These are phyloP conservation scores for Panicum hallii DNA, from an alignment of 202 grass and related monocot genomes.

Conservation along the genomic window DNA sequence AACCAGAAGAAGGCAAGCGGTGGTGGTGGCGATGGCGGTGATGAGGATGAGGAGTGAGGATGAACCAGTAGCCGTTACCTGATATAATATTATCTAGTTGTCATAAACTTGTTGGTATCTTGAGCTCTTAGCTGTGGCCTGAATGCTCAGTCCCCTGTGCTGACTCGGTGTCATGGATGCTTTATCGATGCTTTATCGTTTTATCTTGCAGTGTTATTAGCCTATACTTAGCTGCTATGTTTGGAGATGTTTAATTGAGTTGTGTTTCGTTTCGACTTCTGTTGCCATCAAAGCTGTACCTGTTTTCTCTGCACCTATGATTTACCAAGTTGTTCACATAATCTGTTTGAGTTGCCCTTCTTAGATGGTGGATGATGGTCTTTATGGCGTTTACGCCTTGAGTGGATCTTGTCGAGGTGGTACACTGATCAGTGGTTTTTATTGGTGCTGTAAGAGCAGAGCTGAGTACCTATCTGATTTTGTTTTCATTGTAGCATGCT, in stretches of 20 bases:
- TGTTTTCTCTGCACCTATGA: not conserved
- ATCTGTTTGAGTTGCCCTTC: not conserved
- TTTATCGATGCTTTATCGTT: constrained; percentile 19
- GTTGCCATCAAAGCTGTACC: not conserved
- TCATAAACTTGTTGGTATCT: constrained; percentile 37
- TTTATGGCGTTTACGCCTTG: too few relatives aligned
- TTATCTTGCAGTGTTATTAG: constrained; percentile 8
- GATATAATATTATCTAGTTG: constrained; percentile 39
- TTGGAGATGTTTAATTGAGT: constrained; percentile 32
- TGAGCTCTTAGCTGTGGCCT: constrained; percentile 42
- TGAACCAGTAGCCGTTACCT: constrained; percentile 35
- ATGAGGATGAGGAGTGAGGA: constrained; percentile 64
- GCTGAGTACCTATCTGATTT: too few relatives aligned
- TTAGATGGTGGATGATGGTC: too few relatives aligned
- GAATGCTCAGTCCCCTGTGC: not conserved
- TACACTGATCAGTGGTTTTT: too few relatives aligned
- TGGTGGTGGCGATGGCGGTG: constrained; percentile 52
- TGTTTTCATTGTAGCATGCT: too few relatives aligned
- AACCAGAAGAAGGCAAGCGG: constrained; percentile 60
- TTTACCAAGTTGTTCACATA: not conserved
- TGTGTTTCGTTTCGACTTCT: not conserved
- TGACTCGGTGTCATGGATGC: not conserved
- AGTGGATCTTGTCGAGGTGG: too few relatives aligned
- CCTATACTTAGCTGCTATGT: constrained; percentile 20
- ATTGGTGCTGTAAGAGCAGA: too few relatives aligned